Percentiles rank a stretch among this genome's conserved stretches.
Conservation (phyloP, 768 basidiomycete species). For the Rhodocollybia butyracea region DNA sequence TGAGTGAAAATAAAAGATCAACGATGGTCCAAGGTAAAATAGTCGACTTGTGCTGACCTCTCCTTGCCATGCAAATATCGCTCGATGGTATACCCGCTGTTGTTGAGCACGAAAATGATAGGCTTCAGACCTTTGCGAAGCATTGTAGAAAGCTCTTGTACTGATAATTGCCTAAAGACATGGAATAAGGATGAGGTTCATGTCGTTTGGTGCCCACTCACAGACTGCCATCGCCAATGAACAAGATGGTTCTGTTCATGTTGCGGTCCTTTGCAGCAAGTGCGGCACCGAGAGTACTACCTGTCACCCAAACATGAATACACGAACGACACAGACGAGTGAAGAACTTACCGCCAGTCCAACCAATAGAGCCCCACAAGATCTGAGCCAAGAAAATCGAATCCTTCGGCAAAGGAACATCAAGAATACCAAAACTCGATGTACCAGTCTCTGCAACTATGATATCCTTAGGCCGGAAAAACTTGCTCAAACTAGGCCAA, state of each 20-base stretch:
- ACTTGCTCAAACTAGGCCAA: constrained; percentile 57
- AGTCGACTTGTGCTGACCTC: constrained; percentile 30
- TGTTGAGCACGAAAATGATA: constrained; percentile 82
- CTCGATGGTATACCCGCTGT: constrained; percentile 87
- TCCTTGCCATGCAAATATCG: constrained; percentile 65
- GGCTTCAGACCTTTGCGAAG: constrained; percentile 69
- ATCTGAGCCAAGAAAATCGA: constrained; percentile 70
- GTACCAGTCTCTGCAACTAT: constrained; percentile 72
- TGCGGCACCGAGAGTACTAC: constrained; percentile 72
- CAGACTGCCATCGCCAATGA: constrained; percentile 84
- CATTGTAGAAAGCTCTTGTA: constrained; percentile 87
- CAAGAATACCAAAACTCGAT: constrained; percentile 81
- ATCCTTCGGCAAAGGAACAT: constrained; percentile 73
- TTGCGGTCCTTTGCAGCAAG: constrained; percentile 68
- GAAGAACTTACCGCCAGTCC: constrained; percentile 61
- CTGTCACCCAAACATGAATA: constrained; percentile 21
- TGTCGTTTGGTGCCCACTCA: constrained; percentile 29
- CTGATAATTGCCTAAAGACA: constrained; percentile 60
- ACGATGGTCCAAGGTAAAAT: background rate
- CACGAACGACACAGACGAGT: background rate
- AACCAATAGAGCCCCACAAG: constrained; percentile 92
- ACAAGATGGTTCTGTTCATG: constrained; percentile 71
- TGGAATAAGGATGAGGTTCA: background rate
- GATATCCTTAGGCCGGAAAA: constrained; percentile 52
- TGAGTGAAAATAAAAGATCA: constrained; percentile 18